Evolutionary conservation across 768 basidiomycete genomes (phyloP), one percentile per base, ranked within the genome.

Genomic region (Coprinopsis sp.): DNA sequence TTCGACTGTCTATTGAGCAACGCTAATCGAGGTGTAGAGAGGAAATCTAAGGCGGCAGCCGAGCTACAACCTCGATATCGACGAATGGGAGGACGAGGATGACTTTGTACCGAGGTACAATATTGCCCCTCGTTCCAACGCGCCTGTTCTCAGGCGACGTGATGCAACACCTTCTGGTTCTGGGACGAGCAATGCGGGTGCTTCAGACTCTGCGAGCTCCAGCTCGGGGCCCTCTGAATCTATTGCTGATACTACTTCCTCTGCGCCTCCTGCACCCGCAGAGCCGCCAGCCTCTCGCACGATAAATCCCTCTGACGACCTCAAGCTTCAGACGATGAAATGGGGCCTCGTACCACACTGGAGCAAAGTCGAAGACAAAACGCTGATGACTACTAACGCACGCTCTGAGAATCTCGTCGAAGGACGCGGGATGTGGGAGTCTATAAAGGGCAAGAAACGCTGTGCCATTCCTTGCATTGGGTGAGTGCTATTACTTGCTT

Each of bases 311-410:
- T n/a, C n/a, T n/a, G n/a, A n/a, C n/a, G n/a, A n/a, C n/a, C 64
- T 82, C 16, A 67, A 86, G 19, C 61, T 94, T 51, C 87, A 90
- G 28, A 84, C 86, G 0, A 91, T 91, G 90, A 83, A 76, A 49
- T 97, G 93, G 93, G 93, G 94, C 6, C 71, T 94, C 1, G 79
- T 92, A 2, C 91, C 89, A 1, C 82, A 87, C 59, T 93, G 84
- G 84, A 79, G 73, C 58, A 90, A 89, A 59, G 64, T 69, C 30
- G 88, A 93, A 52, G 79, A 84, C 51, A 78, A 76, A 40, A 70
- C 72, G 0, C 65, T 92, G 33, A 89, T 78, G 55, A 96, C 94
- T 1, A 95, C 89, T 50, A 98, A 98, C 54, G 93, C 94, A 0
- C 81, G 92, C 16, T 73, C 82, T 2, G 95, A 98, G 64, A 85